phyloP scores from a whole-genome alignment of 257 asterid genomes.

The Salvia miltiorrhiza region DNA sequence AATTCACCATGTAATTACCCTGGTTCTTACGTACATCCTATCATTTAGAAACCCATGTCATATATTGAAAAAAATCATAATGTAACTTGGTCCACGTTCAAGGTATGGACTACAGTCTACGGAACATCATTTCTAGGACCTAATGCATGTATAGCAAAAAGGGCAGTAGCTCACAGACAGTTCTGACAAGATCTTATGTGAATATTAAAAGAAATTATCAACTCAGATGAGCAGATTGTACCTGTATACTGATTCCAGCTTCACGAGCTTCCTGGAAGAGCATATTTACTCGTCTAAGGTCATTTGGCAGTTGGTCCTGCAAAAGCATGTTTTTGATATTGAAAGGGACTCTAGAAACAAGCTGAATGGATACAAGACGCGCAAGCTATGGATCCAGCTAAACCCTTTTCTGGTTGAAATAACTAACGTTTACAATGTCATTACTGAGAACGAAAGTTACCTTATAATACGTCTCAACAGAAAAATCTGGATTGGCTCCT shows the following conservation, averaged over 20 bases:
- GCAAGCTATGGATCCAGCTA: conserved; percentile 2
- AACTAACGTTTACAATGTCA: not conserved
- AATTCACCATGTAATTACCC: not conserved
- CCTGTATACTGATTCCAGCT: conserved; percentile 86
- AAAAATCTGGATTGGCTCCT: conserved; percentile 93
- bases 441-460: conserved; percentile 30
- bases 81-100: not conserved
- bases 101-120: not conserved
- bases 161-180: not conserved
- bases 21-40: not conserved
- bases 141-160: not conserved
- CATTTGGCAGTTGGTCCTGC: conserved; percentile 90
- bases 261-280: conserved; percentile 81
- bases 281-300: conserved; percentile 72
- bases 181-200: not conserved
- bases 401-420: conserved; percentile 10
- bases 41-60: too few species aligned
- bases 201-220: not conserved
- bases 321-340: conserved; percentile 18
- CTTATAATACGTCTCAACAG: conserved; percentile 89
- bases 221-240: conserved; percentile 20
- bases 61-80: not conserved
- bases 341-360: conserved; percentile 10
- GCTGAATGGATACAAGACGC: not conserved
- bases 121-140: not conserved